phyloP scores from a whole-genome alignment of 1,139 yeast genomes.

The Diutina mesorugosa region DNA sequence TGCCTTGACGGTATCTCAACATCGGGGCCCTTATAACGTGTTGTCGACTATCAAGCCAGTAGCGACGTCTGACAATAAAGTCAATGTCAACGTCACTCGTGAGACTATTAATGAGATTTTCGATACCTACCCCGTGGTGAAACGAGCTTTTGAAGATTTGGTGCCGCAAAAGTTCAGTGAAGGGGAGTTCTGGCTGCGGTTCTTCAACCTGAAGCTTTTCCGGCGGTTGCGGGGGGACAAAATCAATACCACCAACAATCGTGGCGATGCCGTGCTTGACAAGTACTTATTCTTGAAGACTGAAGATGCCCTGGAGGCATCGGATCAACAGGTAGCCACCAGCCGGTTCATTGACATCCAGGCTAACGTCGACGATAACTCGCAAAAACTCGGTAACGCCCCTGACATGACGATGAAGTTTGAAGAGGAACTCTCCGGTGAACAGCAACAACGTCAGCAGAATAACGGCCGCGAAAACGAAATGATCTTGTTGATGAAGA shows the following conservation, averaged over 20 bases:
- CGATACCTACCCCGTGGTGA: slow-evolving; percentile 87
- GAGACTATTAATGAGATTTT: slow-evolving; percentile 86
- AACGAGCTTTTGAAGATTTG: slow-evolving; percentile 75
- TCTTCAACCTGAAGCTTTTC: slow-evolving; percentile 80
- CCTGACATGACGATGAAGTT: slow-evolving; percentile 88
- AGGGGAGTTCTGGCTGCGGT: slow-evolving; percentile 95
- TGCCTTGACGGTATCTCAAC: slow-evolving; percentile 75
- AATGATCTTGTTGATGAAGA: slow-evolving; percentile 61
- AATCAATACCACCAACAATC: slow-evolving; percentile 51
- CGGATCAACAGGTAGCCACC: slow-evolving; percentile 20
- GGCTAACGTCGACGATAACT: slow-evolving; percentile 74
- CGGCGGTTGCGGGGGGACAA: slow-evolving; percentile 85
- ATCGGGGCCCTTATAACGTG: slow-evolving; percentile 88
- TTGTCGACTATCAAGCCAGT: slow-evolving; percentile 87
- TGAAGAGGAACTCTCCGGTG: slow-evolving; percentile 21
- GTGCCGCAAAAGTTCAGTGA: slow-evolving; percentile 75
- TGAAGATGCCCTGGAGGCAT: slow-evolving; percentile 16
- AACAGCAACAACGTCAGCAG: slow-evolving; percentile 22
- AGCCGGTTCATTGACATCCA: slow-evolving; percentile 53
- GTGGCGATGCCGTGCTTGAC: slow-evolving; percentile 79
- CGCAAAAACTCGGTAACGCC: slow-evolving; percentile 62
- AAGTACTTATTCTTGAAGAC: slow-evolving; percentile 58
- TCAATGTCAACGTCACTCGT: slow-evolving; percentile 81
- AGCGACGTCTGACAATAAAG: slow-evolving; percentile 81
- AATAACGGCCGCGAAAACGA: slow-evolving; percentile 30